Conservation (phyloP, 345 rosid genomes). For the Salix arbutifolia region DNA sequence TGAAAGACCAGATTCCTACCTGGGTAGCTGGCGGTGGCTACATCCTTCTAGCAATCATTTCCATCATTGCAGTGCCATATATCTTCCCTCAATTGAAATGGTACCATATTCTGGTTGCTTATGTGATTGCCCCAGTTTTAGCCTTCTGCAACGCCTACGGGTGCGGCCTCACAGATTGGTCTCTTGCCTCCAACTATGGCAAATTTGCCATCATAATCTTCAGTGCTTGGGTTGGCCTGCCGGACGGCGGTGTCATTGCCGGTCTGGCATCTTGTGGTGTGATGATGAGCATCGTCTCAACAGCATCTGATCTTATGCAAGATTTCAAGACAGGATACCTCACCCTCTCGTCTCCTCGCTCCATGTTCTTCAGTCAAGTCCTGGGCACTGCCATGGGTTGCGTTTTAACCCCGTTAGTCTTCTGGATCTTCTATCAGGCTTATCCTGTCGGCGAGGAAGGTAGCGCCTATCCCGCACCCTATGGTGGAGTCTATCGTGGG, state of each 20-base stretch:
- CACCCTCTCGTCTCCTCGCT: constrained; percentile 78
- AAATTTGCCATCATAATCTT: constrained; percentile 71
- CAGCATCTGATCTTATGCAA: constrained; percentile 87
- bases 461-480: constrained; percentile 78
- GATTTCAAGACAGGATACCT: constrained; percentile 93
- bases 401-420: constrained; percentile 56
- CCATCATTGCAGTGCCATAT: constrained; percentile 52
- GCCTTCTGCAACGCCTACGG: constrained; percentile 94
- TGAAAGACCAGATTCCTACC: constrained; percentile 64
- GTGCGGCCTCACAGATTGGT: constrained; percentile 85
- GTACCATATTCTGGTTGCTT: constrained; percentile 69
- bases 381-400: constrained; percentile 76
- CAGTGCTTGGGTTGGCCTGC: constrained; percentile 71
- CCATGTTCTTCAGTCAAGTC: constrained; percentile 84
- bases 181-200: constrained; percentile 84
- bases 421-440: constrained; percentile 81
- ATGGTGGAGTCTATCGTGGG: constrained; percentile 59
- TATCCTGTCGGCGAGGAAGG: constrained; percentile 64
- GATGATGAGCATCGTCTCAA: constrained; percentile 97
- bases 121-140: constrained; percentile 62
- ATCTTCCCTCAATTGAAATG: constrained; percentile 69
- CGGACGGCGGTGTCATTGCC: constrained; percentile 65
- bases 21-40: constrained; percentile 60
- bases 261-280: constrained; percentile 86
- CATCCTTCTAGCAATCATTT: constrained; percentile 43